Percentiles rank a stretch among this genome's conserved stretches.
These are phyloP conservation scores for Talaromyces sp. DNA, from an alignment of 2,329 filamentous ascomycete genomes.

Conservation along the genomic window DNA sequence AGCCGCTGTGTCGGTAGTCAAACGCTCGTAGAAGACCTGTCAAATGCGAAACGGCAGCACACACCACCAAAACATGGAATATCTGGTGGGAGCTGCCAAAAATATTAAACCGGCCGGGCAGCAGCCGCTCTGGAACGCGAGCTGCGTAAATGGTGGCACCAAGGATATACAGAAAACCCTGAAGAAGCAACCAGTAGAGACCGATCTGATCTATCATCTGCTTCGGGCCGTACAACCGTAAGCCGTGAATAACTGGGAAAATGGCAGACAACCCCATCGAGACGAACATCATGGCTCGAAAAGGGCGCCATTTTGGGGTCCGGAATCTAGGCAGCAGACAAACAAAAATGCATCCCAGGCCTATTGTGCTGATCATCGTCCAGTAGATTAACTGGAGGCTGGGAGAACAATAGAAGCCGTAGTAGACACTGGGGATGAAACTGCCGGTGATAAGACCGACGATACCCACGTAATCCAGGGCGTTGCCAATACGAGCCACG, in stretches of 20 bases:
- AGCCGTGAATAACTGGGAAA: conserved; percentile 74
- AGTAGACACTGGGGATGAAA: conserved; percentile 83
- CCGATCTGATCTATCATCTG: conserved; percentile 69
- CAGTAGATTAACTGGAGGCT: conserved; percentile 66
- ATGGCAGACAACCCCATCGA: conserved; percentile 78
- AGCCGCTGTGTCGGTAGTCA: conserved; percentile 68
- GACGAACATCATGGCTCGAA: conserved; percentile 85
- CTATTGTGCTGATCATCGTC: conserved; percentile 71
- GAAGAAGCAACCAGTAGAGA: conserved; percentile 70
- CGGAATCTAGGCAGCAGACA: conserved; percentile 79
- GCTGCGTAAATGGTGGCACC: conserved; percentile 81
- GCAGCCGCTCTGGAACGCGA: conserved; percentile 75
- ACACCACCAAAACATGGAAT: conserved; percentile 83
- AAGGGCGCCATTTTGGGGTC: conserved; percentile 75
- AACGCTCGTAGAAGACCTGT: conserved; percentile 78
- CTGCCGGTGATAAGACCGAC: conserved; percentile 86
- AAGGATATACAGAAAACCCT: conserved; percentile 78
- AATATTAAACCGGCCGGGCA: conserved; percentile 78
- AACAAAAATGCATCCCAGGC: conserved; percentile 67
- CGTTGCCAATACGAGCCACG: conserved; percentile 80
- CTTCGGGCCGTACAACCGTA: conserved; percentile 60
- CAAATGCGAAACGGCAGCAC: conserved; percentile 77
- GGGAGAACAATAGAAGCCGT: conserved; percentile 71
- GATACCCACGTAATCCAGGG: conserved; percentile 92
- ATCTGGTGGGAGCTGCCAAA: conserved; percentile 94